Evolutionary conservation across 2,329 filamentous ascomycete genomes (phyloP).

Genomic region (Talaromyces amestolkiae): DNA sequence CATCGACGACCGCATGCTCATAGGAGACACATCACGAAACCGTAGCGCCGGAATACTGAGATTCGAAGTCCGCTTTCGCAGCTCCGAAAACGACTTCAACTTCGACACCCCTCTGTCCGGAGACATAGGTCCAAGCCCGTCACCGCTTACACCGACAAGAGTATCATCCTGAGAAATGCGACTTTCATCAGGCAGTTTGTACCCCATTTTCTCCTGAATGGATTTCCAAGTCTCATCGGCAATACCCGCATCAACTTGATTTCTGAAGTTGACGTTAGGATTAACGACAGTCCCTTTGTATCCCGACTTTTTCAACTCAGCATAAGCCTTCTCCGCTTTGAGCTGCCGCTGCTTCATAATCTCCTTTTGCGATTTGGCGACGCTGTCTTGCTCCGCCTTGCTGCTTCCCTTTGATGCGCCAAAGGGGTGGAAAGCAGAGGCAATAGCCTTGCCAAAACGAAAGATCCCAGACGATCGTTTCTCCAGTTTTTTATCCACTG

Average conservation of each 20-base stretch:
- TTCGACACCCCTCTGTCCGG: conserved; percentile 29
- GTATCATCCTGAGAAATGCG: conserved; percentile 15
- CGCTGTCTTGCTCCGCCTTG: conserved; percentile 36
- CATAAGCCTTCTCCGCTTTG: conserved; percentile 53
- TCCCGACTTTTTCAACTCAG: conserved; percentile 54
- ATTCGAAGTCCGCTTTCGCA: conserved; percentile 35
- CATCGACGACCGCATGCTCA: conserved; percentile 25
- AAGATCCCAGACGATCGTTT: conserved; percentile 50
- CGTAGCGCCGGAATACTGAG: conserved; percentile 30
- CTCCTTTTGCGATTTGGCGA: conserved; percentile 39
- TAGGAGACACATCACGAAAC: conserved; percentile 30
- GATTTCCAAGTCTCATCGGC: conserved; percentile 37
- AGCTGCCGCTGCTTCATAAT: conserved; percentile 43
- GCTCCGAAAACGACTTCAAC: conserved; percentile 35
- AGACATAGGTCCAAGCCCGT: conserved; percentile 7
- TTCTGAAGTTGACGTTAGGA: background rate
- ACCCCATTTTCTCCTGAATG: conserved; percentile 34
- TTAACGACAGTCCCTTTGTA: conserved; percentile 41
- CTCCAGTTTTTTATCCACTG: conserved; percentile 23
- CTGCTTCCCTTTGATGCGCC: conserved; percentile 46
- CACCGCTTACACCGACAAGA: conserved; percentile 9
- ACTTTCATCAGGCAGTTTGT: conserved; percentile 22
- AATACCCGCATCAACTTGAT: conserved; percentile 23
- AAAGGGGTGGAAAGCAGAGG: conserved; percentile 54
- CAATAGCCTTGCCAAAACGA: conserved; percentile 55